These are phyloP conservation scores for Elongisporangium prolatum DNA, from an alignment of 352 stramenopile genomes.

Conservation along the genomic window DNA sequence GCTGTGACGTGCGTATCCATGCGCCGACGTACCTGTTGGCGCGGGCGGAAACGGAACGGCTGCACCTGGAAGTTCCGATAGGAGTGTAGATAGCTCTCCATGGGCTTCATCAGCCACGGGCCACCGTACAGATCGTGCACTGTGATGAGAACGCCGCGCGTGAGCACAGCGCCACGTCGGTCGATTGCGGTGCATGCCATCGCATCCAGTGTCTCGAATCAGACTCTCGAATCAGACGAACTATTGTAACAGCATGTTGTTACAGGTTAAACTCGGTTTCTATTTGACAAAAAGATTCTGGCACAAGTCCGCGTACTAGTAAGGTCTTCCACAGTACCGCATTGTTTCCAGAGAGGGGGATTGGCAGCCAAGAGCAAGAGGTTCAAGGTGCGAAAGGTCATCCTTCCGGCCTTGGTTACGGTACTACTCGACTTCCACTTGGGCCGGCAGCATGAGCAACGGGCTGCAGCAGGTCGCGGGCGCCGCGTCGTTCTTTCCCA, in stretches of 20 bases:
- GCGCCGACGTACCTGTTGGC: constrained; percentile 22
- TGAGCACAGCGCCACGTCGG: constrained; percentile 31
- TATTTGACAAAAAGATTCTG: too few species aligned
- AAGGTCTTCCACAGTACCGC: background rate
- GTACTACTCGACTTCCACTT: background rate
- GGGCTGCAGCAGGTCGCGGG: constrained; percentile 24
- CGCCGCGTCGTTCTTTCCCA: constrained; percentile 79
- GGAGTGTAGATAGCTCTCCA: constrained; percentile 39
- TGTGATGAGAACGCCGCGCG: constrained; percentile 51
- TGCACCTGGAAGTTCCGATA: constrained; percentile 36
- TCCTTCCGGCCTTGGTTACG: background rate
- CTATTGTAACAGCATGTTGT: too few species aligned
- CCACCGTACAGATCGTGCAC: constrained; percentile 66
- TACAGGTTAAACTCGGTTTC: too few species aligned
- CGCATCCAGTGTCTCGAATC: background rate
- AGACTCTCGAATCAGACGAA: too few species aligned
- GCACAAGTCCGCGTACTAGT: background rate
- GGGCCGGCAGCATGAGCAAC: constrained; percentile 20
- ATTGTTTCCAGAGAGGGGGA: background rate
- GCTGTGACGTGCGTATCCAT: background rate
- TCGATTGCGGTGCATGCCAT: constrained; percentile 50
- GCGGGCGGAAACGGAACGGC: constrained; percentile 43
- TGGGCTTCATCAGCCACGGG: constrained; percentile 26
- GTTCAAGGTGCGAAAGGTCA: background rate
- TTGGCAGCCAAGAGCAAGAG: background rate